Evolutionary conservation across 1,284 basidiomycete genomes (phyloP).

Genomic region (Cryptococcus amylolentus): DNA sequence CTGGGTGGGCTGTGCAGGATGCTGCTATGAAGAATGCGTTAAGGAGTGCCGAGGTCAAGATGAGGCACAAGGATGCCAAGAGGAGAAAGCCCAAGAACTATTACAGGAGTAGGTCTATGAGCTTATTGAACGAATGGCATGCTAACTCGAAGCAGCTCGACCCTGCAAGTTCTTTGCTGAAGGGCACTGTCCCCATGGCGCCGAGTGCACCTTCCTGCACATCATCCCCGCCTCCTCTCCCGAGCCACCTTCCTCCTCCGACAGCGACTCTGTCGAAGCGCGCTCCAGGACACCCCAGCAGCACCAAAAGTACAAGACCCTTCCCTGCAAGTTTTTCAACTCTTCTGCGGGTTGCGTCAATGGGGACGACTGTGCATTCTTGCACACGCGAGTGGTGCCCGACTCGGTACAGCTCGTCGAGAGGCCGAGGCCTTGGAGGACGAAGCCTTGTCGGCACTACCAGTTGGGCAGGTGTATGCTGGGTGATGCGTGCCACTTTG

Average conservation of each 20-base stretch:
- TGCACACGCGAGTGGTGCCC: slow-evolving; percentile 42
- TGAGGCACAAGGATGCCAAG: slow-evolving; percentile 10
- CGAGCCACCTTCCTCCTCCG: slow-evolving; percentile 7
- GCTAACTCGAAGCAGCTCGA: slow-evolving; percentile 18
- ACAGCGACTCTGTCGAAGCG: slow-evolving; percentile 6
- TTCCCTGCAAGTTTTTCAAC: slow-evolving; percentile 47
- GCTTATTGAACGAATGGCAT: not conserved
- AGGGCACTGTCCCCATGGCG: slow-evolving; percentile 44
- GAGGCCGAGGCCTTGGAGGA: slow-evolving; percentile 42
- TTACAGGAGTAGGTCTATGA: slow-evolving; percentile 36
- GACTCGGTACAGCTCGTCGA: slow-evolving; percentile 25
- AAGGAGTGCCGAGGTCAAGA: slow-evolving; percentile 20
- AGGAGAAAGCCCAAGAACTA: slow-evolving; percentile 25
- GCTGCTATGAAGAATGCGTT: slow-evolving; percentile 34
- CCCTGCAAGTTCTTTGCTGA: slow-evolving; percentile 42
- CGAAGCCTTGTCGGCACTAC: slow-evolving; percentile 43
- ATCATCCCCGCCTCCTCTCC: slow-evolving; percentile 11
- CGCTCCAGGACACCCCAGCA: not conserved
- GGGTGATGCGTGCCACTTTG: slow-evolving; percentile 47
- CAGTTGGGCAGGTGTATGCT: slow-evolving; percentile 38
- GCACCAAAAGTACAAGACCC: slow-evolving; percentile 18
- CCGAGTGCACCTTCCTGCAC: slow-evolving; percentile 40
- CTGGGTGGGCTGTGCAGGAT: slow-evolving; percentile 43
- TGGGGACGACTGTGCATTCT: slow-evolving; percentile 37
- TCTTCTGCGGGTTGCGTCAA: slow-evolving; percentile 38